Base-by-base conservation (phyloP, 1,284 basidiomycete genomes). In the Cutaneotrichosporon sp. region DNA sequence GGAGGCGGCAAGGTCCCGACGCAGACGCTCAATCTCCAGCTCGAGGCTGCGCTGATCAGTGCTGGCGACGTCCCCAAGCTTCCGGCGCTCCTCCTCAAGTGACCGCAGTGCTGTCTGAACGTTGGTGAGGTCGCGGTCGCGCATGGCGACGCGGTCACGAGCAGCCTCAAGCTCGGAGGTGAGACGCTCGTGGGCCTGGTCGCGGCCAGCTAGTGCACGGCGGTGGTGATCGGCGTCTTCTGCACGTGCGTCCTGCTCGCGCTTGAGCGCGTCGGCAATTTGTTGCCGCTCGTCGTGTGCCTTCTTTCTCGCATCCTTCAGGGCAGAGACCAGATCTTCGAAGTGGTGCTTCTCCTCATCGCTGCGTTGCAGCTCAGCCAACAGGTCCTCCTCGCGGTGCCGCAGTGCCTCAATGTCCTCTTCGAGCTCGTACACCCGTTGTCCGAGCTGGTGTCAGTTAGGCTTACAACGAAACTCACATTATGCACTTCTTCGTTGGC, bases 21-120 rank as follows among this genome's bases (percentile, higher is more conserved):
- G 86, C 44, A 94, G 77, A 2, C 91, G 79, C 63, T 97, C 93
- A 4, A 91, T 81, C 73, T 97, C 93, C 24, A 97, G 81, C 71
- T 96, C 88, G 34, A 97, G 76, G 0, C 88, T 88, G 77, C 90
- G 90, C 51, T 84, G 81, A 43, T 90, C 87, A 10, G 85, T 86
- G 1, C 86, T 86, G 63, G 87, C 86, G 26, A 84, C 80, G 75
- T 91, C 87, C 33, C 90, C 90, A 5, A 85, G 77, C 55, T 84
- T 82, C 75, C 84, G 84, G 5, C 73, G 62, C 52, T 79, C 77
- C 44, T 70, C 68, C 49, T 80, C 77, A 25, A 79, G 66, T 0
- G 76, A 74, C 57, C 84, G 82, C 24, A 96, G 77, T 0, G 84
- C 84, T 4, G 75, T 74, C 70, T 97, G 89, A 5, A 97, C 81